Base-by-base conservation (phyloP, 768 basidiomycete species). In the Mycena filopes region DNA sequence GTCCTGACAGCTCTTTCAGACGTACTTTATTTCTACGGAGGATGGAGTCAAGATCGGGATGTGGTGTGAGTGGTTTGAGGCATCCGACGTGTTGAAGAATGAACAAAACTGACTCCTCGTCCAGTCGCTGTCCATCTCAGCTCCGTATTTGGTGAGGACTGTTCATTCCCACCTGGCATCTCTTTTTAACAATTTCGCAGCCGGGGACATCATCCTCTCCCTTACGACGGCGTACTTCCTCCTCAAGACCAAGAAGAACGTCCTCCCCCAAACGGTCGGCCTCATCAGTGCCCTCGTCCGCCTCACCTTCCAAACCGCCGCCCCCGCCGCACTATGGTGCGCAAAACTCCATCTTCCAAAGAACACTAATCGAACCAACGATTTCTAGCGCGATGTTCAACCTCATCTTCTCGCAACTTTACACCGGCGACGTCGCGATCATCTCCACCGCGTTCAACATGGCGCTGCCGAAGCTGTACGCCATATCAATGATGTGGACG, bases 401-500 rank as follows among this genome's bases (percentile, higher is more conserved):
- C 60, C 66, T 79, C 16, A 72, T 77, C 25, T 75, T 78, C 46
- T 76, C 78, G 23, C 76, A 77, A 67, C 41, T 75, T 9, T 76
- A 74, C 58, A 45, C 64, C 2, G 70, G 75, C n/a, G 53, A 69
- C 13, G 41, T 66, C 20, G 72, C 59, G 18, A 61, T 79, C 41
- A 70, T 75, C 4, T 73, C 72, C 3, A 71, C 69, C 7, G 75
- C 69, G 2, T 77, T 78, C 45, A 78, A 77, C 45, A 62, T 67
- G 60, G 60, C 67, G 6, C 65, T 77, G 7, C 77, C 78, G 4
- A 79, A 77, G 46, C 61, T 79, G 20, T 79, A 77, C 50, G 77
- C 74, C 1, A 70, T 77, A 31, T 76, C 75, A 0, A 79, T 78
- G 77, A 75, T 78, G 75, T 78, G 76, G 75, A 77, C 76, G 2